phyloP scores from a whole-genome alignment of 2,329 filamentous ascomycete species.

The Pseudogymnoascus sp. region DNA sequence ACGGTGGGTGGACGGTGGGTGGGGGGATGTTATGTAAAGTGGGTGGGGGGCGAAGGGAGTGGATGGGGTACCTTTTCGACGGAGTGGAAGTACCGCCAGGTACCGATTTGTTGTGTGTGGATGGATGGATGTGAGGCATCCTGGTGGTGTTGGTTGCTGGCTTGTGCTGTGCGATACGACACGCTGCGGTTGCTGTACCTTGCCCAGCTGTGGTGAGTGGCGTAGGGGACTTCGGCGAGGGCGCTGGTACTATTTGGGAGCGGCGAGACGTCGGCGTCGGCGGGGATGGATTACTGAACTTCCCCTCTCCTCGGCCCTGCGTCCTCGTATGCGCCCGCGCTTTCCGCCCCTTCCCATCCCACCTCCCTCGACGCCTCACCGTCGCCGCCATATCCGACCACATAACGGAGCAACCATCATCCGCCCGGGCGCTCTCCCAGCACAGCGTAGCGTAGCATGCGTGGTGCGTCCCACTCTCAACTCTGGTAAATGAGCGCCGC shows the following conservation, averaged over 20 bases:
- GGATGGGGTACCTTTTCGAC: neutral
- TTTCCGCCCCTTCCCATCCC: slow-evolving; percentile 23
- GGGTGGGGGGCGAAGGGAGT: neutral
- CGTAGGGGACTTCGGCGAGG: neutral
- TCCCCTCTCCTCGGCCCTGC: too few species aligned
- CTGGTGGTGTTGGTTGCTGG: neutral
- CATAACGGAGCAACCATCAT: neutral
- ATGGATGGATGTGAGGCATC: neutral
- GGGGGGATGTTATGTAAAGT: neutral
- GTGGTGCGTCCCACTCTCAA: neutral
- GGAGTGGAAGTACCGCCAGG: neutral
- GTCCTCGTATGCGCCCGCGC: neutral
- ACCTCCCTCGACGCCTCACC: slow-evolving; percentile 29
- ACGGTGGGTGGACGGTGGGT: neutral
- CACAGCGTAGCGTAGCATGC: neutral
- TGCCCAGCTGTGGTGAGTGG: neutral
- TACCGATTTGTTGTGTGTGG: neutral
- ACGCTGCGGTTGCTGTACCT: neutral
- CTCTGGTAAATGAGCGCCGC: neutral
- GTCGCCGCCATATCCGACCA: slow-evolving; percentile 22
- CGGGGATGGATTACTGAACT: neutral
- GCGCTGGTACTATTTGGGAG: neutral
- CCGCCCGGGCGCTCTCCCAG: neutral
- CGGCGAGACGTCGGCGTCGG: neutral
- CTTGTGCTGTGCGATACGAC: neutral